Conservation (phyloP, 257 asterid species). For the Coffea canephora region DNA sequence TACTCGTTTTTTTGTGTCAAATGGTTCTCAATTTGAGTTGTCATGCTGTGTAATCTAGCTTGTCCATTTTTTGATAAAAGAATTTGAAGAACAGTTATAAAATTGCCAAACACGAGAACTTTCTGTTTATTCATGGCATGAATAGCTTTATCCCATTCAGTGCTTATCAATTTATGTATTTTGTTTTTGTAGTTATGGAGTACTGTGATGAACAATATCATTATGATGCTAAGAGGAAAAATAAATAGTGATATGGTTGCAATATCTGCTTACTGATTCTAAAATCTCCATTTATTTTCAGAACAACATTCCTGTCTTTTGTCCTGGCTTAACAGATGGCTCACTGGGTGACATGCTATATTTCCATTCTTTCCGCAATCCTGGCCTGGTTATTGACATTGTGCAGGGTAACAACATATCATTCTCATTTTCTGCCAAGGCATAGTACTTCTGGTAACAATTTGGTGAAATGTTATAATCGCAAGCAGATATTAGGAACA, state of each 20-base stretch:
- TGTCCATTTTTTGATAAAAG: background rate
- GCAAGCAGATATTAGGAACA: conserved; percentile 73
- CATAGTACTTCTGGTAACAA: background rate
- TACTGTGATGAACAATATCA: background rate
- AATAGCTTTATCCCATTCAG: background rate
- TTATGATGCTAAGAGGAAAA: background rate
- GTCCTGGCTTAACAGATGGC: conserved; percentile 95
- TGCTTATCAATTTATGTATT: background rate
- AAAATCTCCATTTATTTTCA: conserved; percentile 22
- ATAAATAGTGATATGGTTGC: background rate
- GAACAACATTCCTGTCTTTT: conserved; percentile 83
- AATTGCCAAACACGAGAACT: background rate
- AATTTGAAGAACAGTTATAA: background rate
- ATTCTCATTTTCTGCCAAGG: conserved; percentile 13
- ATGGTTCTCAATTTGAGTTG: background rate
- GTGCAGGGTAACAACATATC: conserved; percentile 60
- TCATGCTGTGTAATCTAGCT: background rate
- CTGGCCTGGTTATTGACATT: conserved; percentile 79
- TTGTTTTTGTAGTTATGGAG: background rate
- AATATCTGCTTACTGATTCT: background rate
- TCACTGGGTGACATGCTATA: conserved; percentile 93
- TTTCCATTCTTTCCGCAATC: conserved; percentile 73
- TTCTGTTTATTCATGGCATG: background rate
- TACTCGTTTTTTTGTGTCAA: background rate
- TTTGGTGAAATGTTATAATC: background rate